Evolutionary conservation across 1,284 basidiomycete species (phyloP), one percentile per base, ranked within the genome.

Genomic region (Moesziomyces sp.): DNA sequence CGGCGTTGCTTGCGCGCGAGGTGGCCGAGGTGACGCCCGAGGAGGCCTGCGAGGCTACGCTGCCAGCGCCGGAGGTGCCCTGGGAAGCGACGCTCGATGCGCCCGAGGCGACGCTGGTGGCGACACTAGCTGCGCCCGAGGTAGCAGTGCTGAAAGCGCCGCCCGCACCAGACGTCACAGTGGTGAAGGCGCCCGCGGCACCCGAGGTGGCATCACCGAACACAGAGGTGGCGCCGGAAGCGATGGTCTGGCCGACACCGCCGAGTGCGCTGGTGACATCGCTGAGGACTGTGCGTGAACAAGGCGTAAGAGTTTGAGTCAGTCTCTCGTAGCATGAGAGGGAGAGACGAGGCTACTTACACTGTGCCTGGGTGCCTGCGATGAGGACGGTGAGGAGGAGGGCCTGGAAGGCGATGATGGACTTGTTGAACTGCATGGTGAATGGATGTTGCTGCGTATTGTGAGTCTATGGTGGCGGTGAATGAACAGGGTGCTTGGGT

Each of bases 361-460:
- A 16, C 44, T 66, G 68, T 55, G 58, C 69, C 44, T 72, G 69
- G 3, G 56, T 38, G 28, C 46, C 52, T 21, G 46, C 56, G 26
- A 72, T 43, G 24, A 72, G 56, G 14, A 67, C 56, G 45, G 63
- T 49, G n/a, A 72, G 56, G 18, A 72, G 51, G 35, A 62, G 48
- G 44, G 63, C 69, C 49, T 72, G 69, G 13, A 61, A 6, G 50
- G 50, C 35, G 44, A 72, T 10, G 56, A 53, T 59, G 13, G 48
- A 24, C 28, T 72, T 72, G 46, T 58, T 64, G 63, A 66, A 59
- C 49, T 72, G 63, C 63, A 72, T 72, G 26, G 1, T 66, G 46
- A 16, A 9, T n/a, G 28, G 16, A 38, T 23, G 43, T 40, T 5
- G 26, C 13, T 13, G 1, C 1, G 2, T 21, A 21, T 21, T 1